A percentile compares a stretch with the other conserved stretches of the same genome.
These are phyloP conservation scores for Albifimbria verrucaria DNA, from an alignment of 2,329 filamentous ascomycete genomes.

Conservation along the genomic window DNA sequence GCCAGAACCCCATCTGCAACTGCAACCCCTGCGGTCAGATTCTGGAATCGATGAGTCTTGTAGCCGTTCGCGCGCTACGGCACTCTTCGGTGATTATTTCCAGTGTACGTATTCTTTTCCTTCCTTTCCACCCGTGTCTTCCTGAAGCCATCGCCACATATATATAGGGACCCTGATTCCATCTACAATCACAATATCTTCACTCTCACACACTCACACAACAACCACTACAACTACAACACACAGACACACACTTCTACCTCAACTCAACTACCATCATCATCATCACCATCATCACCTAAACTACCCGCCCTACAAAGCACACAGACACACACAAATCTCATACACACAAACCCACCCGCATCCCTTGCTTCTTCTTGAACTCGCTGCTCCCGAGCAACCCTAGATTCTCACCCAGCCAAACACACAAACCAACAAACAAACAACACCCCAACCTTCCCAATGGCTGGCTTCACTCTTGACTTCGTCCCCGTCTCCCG, in stretches of 20 bases:
- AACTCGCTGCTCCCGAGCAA: too few species aligned
- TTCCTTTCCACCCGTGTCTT: neutral
- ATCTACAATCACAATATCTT: neutral
- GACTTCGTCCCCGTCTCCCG: slow-evolving; percentile 18
- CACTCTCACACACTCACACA: neutral
- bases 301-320: neutral
- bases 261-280: neutral
- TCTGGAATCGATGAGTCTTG: neutral
- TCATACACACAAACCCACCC: neutral
- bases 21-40: neutral
- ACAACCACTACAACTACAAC: slow-evolving; percentile 8
- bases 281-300: slow-evolving; percentile 4
- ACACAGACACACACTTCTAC: slow-evolving; percentile 4
- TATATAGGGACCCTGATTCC: neutral
- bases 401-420: neutral
- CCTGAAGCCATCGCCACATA: neutral
- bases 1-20: neutral
- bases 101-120: neutral
- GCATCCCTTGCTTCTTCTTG: neutral
- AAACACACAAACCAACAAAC: slow-evolving; percentile 1
- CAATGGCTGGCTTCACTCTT: slow-evolving; percentile 28
- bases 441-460: slow-evolving; percentile 3
- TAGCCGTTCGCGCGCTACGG: neutral
- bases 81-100: neutral
- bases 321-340: slow-evolving; percentile 3